Base-by-base conservation (phyloP, 164 flowering plant genomes). In the Piper betle region DNA sequence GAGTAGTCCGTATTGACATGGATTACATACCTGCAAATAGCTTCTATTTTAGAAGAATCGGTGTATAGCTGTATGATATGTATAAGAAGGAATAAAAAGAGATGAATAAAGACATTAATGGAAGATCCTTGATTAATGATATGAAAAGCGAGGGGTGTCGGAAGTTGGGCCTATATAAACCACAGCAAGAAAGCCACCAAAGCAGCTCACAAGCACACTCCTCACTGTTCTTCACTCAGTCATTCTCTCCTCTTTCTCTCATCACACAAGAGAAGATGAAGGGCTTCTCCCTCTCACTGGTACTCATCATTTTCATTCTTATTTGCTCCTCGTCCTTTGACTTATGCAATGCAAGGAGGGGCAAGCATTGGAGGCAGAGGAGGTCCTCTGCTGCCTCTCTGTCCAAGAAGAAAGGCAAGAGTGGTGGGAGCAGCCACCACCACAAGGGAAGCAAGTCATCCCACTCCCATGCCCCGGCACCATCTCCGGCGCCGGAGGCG, bases 361-460 rank as follows among this genome's bases (percentile, higher is more conserved):
- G 91, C 18, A 79, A 65, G 75, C 87, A 88, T 71, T 86, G 96
- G 96, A 80, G 88, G 73, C 76, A 73, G 2, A 78, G 63, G 71
- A 74, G 78, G 64, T 61, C 39, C 38, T 40, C 62, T 53, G 73
- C 84, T 2, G 66, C 72, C 19, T 78, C 94, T 62, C 66, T 84
- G 59, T 66, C 55, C 16, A 91, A 85, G 79, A 86, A 82, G 82
- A 88, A 88, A 75, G 78, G 74, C 37, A 83, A 79, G 64, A 66
- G 66, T 25, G 33, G 33, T 25, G 33, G 33, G 33, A 25, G 33
- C 60, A 57, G 57, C 19, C 66, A 74, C 56, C 66, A 76, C 60
- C 65, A 73, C 41, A 42, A 64, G 52, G 63, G 64, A 72, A 76
- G 62, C 78, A 67, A 33, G 76, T 77, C 60, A n/a, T 16, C 19